Conservation (phyloP, 2,329 filamentous ascomycete genomes). For the Penicillium olsonii region DNA sequence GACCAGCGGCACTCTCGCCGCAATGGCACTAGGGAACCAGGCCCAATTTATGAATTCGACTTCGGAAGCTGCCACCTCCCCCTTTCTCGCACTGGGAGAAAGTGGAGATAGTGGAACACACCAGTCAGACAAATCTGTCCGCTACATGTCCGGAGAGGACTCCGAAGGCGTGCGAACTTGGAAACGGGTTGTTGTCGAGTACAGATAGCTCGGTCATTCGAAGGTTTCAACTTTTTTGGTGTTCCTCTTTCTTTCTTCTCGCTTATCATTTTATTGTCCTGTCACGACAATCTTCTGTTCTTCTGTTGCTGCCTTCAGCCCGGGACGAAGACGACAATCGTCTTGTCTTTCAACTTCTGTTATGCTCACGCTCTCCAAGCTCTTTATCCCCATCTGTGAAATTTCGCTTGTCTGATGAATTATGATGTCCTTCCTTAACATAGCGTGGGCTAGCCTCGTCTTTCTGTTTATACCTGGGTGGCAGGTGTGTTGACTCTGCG, state of each 20-base stretch:
- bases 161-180: slow-evolving; percentile 34
- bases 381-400: not conserved
- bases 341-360: slow-evolving; percentile 1
- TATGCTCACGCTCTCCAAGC: not conserved
- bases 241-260: not conserved
- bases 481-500: not conserved
- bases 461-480: not conserved
- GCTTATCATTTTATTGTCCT: too few species aligned
- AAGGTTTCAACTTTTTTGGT: slow-evolving; percentile 4
- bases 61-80: not conserved
- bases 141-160: slow-evolving; percentile 34
- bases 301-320: too few species aligned
- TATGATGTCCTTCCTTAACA: slow-evolving; percentile 10
- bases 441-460: slow-evolving; percentile 5
- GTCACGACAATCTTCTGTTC: too few species aligned
- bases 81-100: not conserved
- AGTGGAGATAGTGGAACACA: slow-evolving; percentile 8
- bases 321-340: too few species aligned
- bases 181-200: slow-evolving; percentile 39
- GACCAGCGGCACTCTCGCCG: slow-evolving; percentile 23
- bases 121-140: slow-evolving; percentile 33
- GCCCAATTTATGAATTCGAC: not conserved
- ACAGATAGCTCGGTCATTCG: too few species aligned
- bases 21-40: slow-evolving; percentile 15
- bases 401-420: slow-evolving; percentile 7